Evolutionary conservation across 192 early-diverging fungal species (phyloP), one percentile per base, ranked within the genome.

Genomic region (Rhizoclosmatium sp.): DNA sequence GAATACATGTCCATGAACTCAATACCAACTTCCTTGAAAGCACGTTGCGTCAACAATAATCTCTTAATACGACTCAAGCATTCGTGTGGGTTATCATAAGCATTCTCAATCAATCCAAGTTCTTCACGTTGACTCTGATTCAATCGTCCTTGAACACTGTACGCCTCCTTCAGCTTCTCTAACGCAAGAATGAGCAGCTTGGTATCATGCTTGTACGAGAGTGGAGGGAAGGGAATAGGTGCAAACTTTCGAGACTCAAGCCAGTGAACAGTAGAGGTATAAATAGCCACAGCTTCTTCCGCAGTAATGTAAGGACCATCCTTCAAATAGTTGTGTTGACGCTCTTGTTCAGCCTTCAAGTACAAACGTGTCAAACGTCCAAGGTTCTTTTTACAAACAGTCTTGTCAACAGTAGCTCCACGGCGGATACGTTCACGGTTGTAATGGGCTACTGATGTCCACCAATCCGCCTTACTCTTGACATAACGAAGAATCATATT

Each of bases 171-270:
- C 74, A 99, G 84, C 58, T 94, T 86, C 86, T 99, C 98, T 48
- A 99, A 85, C 46, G 98, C 97, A 72, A 99, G 85, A 75, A 98
- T 95, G n/a, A 99, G 86, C 47, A 99, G 87, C 83, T 99, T 99
- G n/a, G 97, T 96, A 75, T 99, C 98, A 81, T 99, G 98, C 87
- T 99, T 99, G 87, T 99, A 99, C n/a, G 95, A 97, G 61, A 99
- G 88, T 41, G 98, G 98, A 47, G 98, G 98, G 88, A 99, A 99
- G 31, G 97, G 97, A 74, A 99, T 99, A 14, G 98, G 98, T 71
- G 95, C 93, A 78, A 99, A 98, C 79, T 94, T 95, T n/a, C 98
- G 91, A 58, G 94, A 94, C 85, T 98, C 98, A 23, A 99, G 85
- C 96, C 96, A 99, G 80, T 99, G 97, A 45, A 98, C 98, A 12